Evolutionary conservation across 2,329 filamentous ascomycete species (phyloP).

Genomic region (Penicillium polonicum): DNA sequence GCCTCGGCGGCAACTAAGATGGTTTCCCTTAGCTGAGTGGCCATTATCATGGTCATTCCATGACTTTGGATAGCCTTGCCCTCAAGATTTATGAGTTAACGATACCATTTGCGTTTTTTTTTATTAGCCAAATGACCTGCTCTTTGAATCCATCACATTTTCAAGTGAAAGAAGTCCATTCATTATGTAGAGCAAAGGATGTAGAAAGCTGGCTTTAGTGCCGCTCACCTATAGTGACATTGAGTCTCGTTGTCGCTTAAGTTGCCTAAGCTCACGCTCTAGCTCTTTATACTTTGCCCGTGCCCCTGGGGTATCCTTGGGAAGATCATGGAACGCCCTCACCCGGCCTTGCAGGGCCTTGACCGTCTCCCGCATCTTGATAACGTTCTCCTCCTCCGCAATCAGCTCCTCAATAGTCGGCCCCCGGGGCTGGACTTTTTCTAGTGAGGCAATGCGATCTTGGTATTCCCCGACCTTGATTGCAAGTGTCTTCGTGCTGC

Average conservation of each 20-base stretch:
- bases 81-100: constrained; percentile 26
- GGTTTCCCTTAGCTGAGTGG: not conserved
- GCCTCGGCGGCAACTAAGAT: constrained; percentile 34
- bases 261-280: constrained; percentile 60
- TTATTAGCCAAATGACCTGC: not conserved
- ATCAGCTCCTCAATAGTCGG: constrained; percentile 53
- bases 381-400: constrained; percentile 58
- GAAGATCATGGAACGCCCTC: constrained; percentile 67
- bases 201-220: not conserved
- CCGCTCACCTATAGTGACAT: constrained; percentile 66
- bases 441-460: constrained; percentile 51
- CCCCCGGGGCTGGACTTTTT: constrained; percentile 31
- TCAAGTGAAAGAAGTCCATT: not conserved
- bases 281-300: constrained; percentile 68
- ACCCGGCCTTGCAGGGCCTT: constrained; percentile 66
- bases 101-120: constrained; percentile 27
- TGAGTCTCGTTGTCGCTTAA: constrained; percentile 65
- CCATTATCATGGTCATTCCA: not conserved
- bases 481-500: constrained; percentile 65
- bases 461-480: constrained; percentile 67
- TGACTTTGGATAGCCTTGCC: constrained; percentile 6
- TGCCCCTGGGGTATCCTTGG: constrained; percentile 68
- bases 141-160: not conserved
- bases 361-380: constrained; percentile 60
- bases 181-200: not conserved